Conservation (phyloP, 2,329 filamentous ascomycete species). For the Pseudogymnoascus sp. region DNA sequence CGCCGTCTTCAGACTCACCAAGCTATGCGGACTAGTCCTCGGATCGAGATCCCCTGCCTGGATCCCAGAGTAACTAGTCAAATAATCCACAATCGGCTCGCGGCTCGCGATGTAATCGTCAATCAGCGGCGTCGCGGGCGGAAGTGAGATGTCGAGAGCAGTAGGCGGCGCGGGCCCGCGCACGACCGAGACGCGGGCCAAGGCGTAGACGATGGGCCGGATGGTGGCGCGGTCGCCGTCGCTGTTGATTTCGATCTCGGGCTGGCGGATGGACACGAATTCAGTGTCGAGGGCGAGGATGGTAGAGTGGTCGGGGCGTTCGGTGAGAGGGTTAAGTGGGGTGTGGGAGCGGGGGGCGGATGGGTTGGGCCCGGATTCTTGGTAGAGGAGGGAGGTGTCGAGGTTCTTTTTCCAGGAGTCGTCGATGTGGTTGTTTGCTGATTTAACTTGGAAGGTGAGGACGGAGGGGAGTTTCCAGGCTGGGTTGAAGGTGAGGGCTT, state of each 20-base stretch:
- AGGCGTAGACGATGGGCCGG: conserved; percentile 77
- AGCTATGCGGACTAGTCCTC: conserved; percentile 65
- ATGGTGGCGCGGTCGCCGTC: conserved; percentile 90
- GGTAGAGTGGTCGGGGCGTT: conserved; percentile 61
- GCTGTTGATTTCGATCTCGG: conserved; percentile 92
- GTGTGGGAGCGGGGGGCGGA: conserved; percentile 38
- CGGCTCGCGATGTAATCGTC: conserved; percentile 93
- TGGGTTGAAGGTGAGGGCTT: conserved; percentile 82
- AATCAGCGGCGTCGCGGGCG: conserved; percentile 81
- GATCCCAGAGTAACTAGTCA: conserved; percentile 91
- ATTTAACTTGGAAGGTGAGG: conserved; percentile 75
- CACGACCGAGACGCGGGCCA: conserved; percentile 88
- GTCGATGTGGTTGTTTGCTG: conserved; percentile 73
- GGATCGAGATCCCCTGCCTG: conserved; percentile 76
- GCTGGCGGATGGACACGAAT: conserved; percentile 85
- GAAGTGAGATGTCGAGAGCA: conserved; percentile 45
- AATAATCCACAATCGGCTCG: conserved; percentile 87
- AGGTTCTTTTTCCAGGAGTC: conserved; percentile 76
- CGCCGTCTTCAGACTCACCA: conserved; percentile 79
- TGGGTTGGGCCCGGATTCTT: conserved; percentile 44
- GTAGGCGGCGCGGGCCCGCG: conserved; percentile 43
- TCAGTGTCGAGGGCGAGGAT: conserved; percentile 91
- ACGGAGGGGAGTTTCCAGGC: conserved; percentile 90
- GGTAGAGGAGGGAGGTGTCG: conserved; percentile 76
- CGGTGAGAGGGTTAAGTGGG: conserved; percentile 36